phyloP scores from a whole-genome alignment of 2,329 filamentous ascomycete species.

The Phyllachora maydis region DNA sequence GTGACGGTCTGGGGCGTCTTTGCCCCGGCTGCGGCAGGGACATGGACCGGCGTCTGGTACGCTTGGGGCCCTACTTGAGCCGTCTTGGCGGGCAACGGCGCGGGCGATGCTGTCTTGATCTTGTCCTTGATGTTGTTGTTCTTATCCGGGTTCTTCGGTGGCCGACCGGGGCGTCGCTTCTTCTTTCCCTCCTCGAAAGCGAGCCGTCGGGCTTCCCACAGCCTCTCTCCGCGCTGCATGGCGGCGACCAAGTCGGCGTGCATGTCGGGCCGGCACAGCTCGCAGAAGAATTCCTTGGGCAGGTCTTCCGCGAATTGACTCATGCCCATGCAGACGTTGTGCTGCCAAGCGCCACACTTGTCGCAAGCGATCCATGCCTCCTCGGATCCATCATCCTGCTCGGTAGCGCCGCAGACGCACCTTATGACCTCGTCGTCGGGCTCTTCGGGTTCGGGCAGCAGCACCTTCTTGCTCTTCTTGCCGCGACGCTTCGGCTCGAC shows the following conservation, averaged over 20 bases:
- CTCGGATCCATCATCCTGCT: constrained; percentile 67
- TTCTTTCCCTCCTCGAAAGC: constrained; percentile 39
- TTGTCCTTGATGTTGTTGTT: constrained; percentile 40
- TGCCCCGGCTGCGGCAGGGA: too few relatives aligned
- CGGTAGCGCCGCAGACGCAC: constrained; percentile 79
- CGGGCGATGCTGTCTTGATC: constrained; percentile 39
- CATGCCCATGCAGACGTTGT: constrained; percentile 88
- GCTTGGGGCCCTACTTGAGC: too few relatives aligned
- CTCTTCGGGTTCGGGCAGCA: constrained; percentile 28
- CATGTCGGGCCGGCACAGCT: constrained; percentile 66
- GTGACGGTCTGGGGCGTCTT: too few relatives aligned
- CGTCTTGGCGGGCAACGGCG: too few relatives aligned
- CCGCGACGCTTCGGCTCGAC: constrained; percentile 30
- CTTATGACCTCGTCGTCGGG: constrained; percentile 59
- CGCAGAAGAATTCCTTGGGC: constrained; percentile 78
- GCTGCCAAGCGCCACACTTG: constrained; percentile 83
- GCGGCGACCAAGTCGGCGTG: constrained; percentile 66
- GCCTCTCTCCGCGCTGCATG: constrained; percentile 60
- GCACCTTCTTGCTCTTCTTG: constrained; percentile 35
- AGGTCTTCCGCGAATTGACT: constrained; percentile 57
- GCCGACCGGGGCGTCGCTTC: too few relatives aligned
- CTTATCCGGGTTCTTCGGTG: too few relatives aligned
- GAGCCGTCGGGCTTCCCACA: constrained; percentile 57
- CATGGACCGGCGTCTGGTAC: too few relatives aligned
- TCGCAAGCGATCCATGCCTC: constrained; percentile 95